Base-by-base conservation (phyloP, 2,329 filamentous ascomycete genomes). In the Byssothecium circinans region DNA sequence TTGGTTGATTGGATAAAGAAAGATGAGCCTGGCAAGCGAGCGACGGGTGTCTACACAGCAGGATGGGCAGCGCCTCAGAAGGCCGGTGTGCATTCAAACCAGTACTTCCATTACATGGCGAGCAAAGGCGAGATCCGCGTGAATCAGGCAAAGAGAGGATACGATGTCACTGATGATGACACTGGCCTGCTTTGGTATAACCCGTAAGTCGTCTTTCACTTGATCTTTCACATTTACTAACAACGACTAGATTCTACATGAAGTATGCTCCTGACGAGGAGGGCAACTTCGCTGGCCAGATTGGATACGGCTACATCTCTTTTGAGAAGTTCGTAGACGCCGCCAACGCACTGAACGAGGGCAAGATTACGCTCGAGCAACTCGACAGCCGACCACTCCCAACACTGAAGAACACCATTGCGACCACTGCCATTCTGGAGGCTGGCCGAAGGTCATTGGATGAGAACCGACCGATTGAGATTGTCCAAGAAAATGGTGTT, bases 321-420 rank as follows among this genome's bases (percentile, higher is more conserved):
- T 91, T 96, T 65, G 91, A 96, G 76, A 96, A 96, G 75, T 96
- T 96, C 72, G 85, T 96, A 41, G 90, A 96, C 69, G 91, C 87
- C 11, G 90, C 90, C 67, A 84, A 84, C 36, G 82, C 84, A 5
- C 77, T 96, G 43, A 95, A 94, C 65, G 83, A 87, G 23, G 87
- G 88, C 18, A 78, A 80, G 35, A 77, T 86, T 39, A 89, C 82
- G 41, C 79, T 92, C 1, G 85, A 85, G 20, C 85, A 91, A 54
- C 78, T 96, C 25, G 91, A 96, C 61, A 80, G 80, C 57, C 85
- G 91, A 62, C 87, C 88, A 0, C 72, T 96, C 54, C 91, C 91
- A 1, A 96, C 92, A 10, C 74, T 96, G 58, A 83, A 80, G 68
- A 96, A 96, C 70, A 96, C 91, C 0, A 85, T 96, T 61, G 89